Percentiles rank a stretch among this genome's conserved stretches.
Conservation (phyloP, 306 rosid species). For the Pyrus betulifolia region DNA sequence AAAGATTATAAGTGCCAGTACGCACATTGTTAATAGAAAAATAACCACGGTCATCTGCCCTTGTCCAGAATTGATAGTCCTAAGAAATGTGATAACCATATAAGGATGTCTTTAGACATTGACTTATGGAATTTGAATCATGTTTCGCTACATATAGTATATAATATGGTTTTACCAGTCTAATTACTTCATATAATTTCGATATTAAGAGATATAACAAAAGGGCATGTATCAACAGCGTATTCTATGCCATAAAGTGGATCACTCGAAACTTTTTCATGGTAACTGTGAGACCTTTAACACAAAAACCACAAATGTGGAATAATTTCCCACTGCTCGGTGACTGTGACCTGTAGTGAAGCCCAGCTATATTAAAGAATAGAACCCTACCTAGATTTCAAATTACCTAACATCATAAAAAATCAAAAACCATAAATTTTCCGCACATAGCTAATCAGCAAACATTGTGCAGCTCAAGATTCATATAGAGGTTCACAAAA, state of each 20-base stretch:
- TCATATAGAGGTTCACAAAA: neutral
- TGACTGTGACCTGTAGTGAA: neutral
- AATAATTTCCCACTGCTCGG: neutral
- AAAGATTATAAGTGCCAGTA: conserved; percentile 65
- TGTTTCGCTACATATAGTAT: neutral
- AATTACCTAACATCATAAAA: neutral
- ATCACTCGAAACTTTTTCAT: neutral
- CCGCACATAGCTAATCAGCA: neutral
- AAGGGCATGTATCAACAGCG: neutral
- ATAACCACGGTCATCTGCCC: conserved; percentile 63
- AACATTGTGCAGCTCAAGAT: neutral
- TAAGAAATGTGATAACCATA: conserved; percentile 13
- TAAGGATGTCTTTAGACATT: neutral
- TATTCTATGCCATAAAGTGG: neutral
- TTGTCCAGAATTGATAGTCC: conserved; percentile 85
- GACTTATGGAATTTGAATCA: neutral
- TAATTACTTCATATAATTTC: neutral
- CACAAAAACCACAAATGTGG: neutral
- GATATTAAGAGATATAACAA: neutral
- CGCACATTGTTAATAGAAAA: conserved; percentile 52
- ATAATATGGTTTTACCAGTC: neutral
- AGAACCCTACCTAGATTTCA: neutral
- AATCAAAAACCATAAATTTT: neutral
- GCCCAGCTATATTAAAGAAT: neutral
- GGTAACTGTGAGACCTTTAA: neutral